Evolutionary conservation across 2,329 filamentous ascomycete species (phyloP), one percentile per base, ranked within the genome.

Genomic region (Emydomyces testavorans): DNA sequence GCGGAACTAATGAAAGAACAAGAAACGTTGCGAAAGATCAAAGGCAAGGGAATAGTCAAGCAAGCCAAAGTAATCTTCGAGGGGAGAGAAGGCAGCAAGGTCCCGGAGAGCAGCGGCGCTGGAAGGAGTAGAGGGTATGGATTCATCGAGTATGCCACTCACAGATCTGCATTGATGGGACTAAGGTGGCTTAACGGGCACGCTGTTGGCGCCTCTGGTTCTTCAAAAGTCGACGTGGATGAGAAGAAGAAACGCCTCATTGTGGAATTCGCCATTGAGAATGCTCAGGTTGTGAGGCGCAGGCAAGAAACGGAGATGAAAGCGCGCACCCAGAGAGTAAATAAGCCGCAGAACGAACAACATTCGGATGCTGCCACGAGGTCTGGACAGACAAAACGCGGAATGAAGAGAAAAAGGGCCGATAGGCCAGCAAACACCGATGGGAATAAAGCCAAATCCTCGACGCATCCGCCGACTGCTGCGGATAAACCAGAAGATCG

Each of bases 261-360:
- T 60, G 90, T 90, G 31, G 93, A 98, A 65, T 98, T 98, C 63
- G 88, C 92, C 16, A 94, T 98, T 63, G 92, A 98, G 68, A 98
- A 98, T 59, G 89, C 87, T 1, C 89, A 95, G 60, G 92, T 98
- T 1, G 83, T 98, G n/a, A 77, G 82, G 56, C 76, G 92, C 54
- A 77, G 93, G 47, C 77, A 73, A 52, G 78, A 81, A 52, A 71
- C 71, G 41, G 82, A 87, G 61, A 65, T 68, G 44, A 78, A 78
- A 54, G 69, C 73, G 3, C 65, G 72, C 35, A 65, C 36, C 15
- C 42, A 50, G 41, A 51, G 44, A 23, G 50, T 31, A 43, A 35
- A 62, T 62, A 56, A 58, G 13, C 20, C 16, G 2, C 35, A 48
- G 20, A 15, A 29, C 10, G 35, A 24, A 16, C 20, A n/a, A 6